Evolutionary conservation across 2,329 filamentous ascomycete genomes (phyloP), one percentile per base, ranked within the genome.

Genomic region (Fusarium lyarnte): DNA sequence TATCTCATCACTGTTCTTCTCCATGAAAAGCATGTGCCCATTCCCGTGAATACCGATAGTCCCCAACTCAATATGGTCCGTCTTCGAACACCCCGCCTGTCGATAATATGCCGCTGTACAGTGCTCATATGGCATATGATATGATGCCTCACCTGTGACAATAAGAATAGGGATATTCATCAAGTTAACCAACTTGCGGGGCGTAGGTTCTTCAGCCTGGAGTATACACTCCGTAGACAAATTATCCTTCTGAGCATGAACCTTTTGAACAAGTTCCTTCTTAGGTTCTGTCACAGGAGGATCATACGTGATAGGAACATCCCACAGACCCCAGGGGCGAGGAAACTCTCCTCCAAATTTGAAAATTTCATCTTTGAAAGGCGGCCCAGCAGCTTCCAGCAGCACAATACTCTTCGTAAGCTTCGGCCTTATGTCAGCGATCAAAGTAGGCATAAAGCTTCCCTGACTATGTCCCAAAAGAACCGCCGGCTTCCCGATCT

Each of bases 381-480:
- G 85, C 16, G 86, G 85, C 0, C 85, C 85, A 0, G 79, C 80
- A 5, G 85, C 85, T 74, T 88, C 86, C 5, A 88, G 71, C 1
- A 82, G 76, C 2, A 87, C 74, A 6, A 87, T 77, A 1, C 78
- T 82, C 47, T 81, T 80, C 8, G 84, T 81, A 6, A 86, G 79
- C 7, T 78, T 53, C 3, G 85, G 85, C 1, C 83, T 78, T n/a
- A 51, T 19, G 36, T 76, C 74, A 8, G 74, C 74, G 17, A 76
- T 77, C 9, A 77, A 10, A 5, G 73, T 81, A 12, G 82, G 81
- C 63, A 82, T 77, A 0, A 82, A 66, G 6, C 84, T 84, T 5
- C 85, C 86, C 67, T 86, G 83, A 23, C 84, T 86, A 72, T 88
- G 86, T 27, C 81, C 84, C 23, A 85, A 42, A 25, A 85, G 66